Percentiles rank a stretch among this genome's conserved stretches.
Evolutionary conservation across 148 eudicot species (phyloP).

Genomic region (Amaranthus hypochondriacus): DNA sequence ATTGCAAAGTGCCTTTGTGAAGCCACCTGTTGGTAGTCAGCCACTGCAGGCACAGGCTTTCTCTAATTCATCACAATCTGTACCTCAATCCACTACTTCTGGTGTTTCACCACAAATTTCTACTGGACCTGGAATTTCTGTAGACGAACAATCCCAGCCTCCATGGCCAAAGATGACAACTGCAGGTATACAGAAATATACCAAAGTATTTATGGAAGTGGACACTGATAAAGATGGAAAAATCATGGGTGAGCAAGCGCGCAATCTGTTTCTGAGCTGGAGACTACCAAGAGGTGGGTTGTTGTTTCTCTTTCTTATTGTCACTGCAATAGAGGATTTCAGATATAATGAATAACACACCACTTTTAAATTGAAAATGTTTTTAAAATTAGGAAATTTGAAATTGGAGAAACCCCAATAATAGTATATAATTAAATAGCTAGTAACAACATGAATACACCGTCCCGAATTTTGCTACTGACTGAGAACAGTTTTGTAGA

Average conservation of each 20-base stretch:
- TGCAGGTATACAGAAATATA: slow-evolving; percentile 81
- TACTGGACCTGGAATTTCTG: slow-evolving; percentile 35
- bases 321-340: background rate
- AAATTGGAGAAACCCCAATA: too few relatives aligned
- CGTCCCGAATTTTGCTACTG: too few relatives aligned
- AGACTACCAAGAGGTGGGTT: slow-evolving; percentile 87
- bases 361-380: too few relatives aligned
- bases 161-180: slow-evolving; percentile 97
- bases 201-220: slow-evolving; percentile 86
- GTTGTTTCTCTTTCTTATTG: background rate
- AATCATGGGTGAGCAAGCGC: slow-evolving; percentile 87
- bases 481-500: too few relatives aligned
- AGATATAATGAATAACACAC: too few relatives aligned
- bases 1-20: slow-evolving; percentile 50
- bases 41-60: slow-evolving; percentile 39
- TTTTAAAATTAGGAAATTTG: too few relatives aligned
- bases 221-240: slow-evolving; percentile 93
- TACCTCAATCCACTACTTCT: slow-evolving; percentile 37
- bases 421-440: too few relatives aligned
- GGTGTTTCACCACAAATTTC: slow-evolving; percentile 43
- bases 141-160: slow-evolving; percentile 49
- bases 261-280: slow-evolving; percentile 91
- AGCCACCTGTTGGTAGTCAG: slow-evolving; percentile 46
- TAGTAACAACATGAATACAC: too few relatives aligned
- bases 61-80: slow-evolving; percentile 48